phyloP scores from a whole-genome alignment of 2,329 filamentous ascomycete genomes.

The Arthrobotrys sphaeroides region DNA sequence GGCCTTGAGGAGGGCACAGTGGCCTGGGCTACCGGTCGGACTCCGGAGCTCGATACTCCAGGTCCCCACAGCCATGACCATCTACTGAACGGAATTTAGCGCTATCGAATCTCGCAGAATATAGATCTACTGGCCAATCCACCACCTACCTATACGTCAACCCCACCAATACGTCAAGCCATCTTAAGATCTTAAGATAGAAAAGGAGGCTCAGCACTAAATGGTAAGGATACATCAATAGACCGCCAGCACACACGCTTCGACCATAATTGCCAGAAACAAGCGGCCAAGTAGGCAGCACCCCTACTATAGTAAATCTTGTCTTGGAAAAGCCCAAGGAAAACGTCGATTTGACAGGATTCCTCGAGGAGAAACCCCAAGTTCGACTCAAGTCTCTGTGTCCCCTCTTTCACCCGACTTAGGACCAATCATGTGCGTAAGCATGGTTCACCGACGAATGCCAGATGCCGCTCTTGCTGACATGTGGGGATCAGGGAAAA shows the following conservation, averaged over 20 bases:
- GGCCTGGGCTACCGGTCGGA: neutral
- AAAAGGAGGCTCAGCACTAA: constrained; percentile 31
- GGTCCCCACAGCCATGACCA: neutral
- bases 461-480: constrained; percentile 50
- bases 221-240: neutral
- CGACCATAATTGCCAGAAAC: constrained; percentile 1
- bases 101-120: neutral
- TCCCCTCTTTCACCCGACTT: neutral
- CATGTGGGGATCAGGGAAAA: constrained; percentile 3
- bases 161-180: neutral
- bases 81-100: neutral
- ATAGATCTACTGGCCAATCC: constrained; percentile 19
- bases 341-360: neutral
- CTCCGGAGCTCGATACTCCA: neutral
- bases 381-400: constrained; percentile 3
- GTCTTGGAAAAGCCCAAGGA: constrained; percentile 5
- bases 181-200: constrained; percentile 34
- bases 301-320: neutral
- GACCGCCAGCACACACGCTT: neutral
- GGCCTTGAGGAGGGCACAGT: constrained; percentile 7
- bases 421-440: constrained; percentile 37
- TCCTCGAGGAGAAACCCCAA: too few species aligned
- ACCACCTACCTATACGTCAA: neutral
- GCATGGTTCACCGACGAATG: constrained; percentile 17
- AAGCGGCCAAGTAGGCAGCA: constrained; percentile 35